These are phyloP conservation scores for Buddleja alternifolia DNA, from an alignment of 257 asterid species.

Conservation along the genomic window DNA sequence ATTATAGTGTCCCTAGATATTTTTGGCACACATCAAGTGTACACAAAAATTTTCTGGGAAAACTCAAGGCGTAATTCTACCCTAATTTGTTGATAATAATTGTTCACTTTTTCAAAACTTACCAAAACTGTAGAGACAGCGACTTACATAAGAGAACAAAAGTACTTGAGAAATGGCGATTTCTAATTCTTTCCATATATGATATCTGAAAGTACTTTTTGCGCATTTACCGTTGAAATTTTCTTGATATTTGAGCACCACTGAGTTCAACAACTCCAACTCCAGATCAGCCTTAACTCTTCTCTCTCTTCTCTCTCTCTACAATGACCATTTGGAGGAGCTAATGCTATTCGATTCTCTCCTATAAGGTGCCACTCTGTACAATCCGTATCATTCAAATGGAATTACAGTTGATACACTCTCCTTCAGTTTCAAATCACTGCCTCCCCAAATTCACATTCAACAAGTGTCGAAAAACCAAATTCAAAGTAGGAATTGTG, in stretches of 20 bases:
- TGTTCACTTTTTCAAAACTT: too few species aligned
- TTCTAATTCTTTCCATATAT: too few species aligned
- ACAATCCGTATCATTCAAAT: slow-evolving; percentile 13
- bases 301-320: neutral
- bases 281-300: slow-evolving; percentile 6
- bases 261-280: neutral
- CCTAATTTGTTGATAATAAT: too few species aligned
- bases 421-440: slow-evolving; percentile 22
- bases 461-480: slow-evolving; percentile 28
- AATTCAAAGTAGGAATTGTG: slow-evolving; percentile 28
- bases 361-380: slow-evolving; percentile 17
- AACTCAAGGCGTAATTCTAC: too few species aligned
- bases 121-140: too few species aligned
- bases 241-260: slow-evolving; percentile 14
- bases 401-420: slow-evolving; percentile 36
- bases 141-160: too few species aligned
- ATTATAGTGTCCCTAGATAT: too few species aligned
- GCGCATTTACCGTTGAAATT: too few species aligned
- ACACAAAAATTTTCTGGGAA: too few species aligned
- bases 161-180: too few species aligned
- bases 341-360: neutral
- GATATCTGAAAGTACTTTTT: too few species aligned
- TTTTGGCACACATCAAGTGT: too few species aligned
- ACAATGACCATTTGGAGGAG: neutral
- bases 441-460: slow-evolving; percentile 26